Percentiles rank a stretch among this genome's conserved stretches.
phyloP scores from a whole-genome alignment of 129 eudicot genomes.

The Erigeron canadensis region DNA sequence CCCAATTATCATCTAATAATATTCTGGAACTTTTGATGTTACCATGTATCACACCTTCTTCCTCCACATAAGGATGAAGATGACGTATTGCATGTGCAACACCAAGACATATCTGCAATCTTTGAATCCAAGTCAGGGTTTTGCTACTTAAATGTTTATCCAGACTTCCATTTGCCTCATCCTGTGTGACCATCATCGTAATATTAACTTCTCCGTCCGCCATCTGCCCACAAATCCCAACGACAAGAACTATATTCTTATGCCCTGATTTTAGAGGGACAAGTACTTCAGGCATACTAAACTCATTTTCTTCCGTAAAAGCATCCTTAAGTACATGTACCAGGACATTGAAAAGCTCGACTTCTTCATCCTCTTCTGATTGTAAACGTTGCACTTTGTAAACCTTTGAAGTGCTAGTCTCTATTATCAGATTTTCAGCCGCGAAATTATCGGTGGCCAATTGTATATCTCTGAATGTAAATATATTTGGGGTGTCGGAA shows the following conservation, averaged over 20 bases:
- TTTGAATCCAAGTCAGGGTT: constrained; percentile 6
- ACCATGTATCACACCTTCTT: constrained; percentile 1
- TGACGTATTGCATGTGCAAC: constrained; percentile 8
- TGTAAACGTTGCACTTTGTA: background rate
- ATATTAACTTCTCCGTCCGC: too few relatives aligned
- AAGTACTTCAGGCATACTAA: background rate
- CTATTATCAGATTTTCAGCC: too few relatives aligned
- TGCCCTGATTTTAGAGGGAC: background rate
- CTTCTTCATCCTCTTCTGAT: background rate
- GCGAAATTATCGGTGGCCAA: too few relatives aligned
- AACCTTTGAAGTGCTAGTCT: background rate
- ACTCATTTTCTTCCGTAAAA: background rate
- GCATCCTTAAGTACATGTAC: background rate
- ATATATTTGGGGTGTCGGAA: too few relatives aligned
- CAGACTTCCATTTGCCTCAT: constrained; percentile 1
- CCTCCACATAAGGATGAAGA: background rate
- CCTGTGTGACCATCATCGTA: too few relatives aligned
- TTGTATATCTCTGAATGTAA: too few relatives aligned
- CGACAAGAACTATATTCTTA: background rate
- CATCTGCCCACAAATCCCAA: background rate
- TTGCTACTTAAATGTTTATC: background rate
- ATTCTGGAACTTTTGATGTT: constrained; percentile 13
- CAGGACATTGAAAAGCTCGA: background rate
- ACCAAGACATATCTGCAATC: constrained; percentile 16
- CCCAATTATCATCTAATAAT: constrained; percentile 9